Evolutionary conservation across 2,329 filamentous ascomycete species (phyloP), one percentile per base, ranked within the genome.

Genomic region (Microdochium trichocladiopsis): DNA sequence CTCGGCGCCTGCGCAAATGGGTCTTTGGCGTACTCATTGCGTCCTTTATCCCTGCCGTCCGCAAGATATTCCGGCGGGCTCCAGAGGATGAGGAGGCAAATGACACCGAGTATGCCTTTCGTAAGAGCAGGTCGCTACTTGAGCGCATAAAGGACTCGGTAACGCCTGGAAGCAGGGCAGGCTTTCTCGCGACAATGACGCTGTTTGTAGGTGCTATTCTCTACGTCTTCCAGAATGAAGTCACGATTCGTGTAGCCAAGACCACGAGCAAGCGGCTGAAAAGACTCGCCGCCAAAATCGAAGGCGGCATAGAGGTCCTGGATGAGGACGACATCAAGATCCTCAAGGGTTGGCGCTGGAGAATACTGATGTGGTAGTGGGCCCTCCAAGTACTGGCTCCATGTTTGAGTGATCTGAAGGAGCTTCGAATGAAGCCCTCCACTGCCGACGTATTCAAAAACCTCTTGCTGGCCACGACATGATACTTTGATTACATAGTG

Each of bases 221-320:
- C 37, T 82, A 80, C 61, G 73, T 83, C 12, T 83, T 83, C 56
- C 73, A 76, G 59, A 81, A 79, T 60, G 80, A 83, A 62, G 79
- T 83, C 21, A 71, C 76, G 50, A 61, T 83, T 48, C 73, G 78
- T 4, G 78, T 81, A 3, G 78, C 77, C 11, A 71, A 70, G 59
- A 82, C 78, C 3, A 64, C 80, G 18, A 69, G 71, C 25, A 77
- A 74, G 62, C 67, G 78, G 25, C 60, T 82, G 48, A 77, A 73
- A 66, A 70, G 69, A 48, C 69, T 83, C 8, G 65, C 67, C 25
- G 61, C 66, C 23, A 73, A 75, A 59, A 67, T 82, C 16, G 75
- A 81, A 61, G 61, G 68, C 1, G 76, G 75, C 4, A 69, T 75
- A 25, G 65, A 71, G 6, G 69, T 72, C 25, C 54, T 82, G 3